These are phyloP conservation scores for Microsporum canis DNA, from an alignment of 2,329 filamentous ascomycete species.

Conservation along the genomic window DNA sequence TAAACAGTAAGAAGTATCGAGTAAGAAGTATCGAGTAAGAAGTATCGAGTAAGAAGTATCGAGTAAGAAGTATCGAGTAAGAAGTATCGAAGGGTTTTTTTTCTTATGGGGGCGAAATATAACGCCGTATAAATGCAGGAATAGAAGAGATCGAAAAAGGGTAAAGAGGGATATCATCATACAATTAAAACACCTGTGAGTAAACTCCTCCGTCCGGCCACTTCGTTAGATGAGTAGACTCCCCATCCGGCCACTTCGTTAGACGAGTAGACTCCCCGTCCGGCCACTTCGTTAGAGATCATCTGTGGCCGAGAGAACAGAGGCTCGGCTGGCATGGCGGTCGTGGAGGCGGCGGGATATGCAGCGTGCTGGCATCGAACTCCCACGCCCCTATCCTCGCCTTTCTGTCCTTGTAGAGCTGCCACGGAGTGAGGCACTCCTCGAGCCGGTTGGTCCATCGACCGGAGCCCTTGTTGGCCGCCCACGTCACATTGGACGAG, in stretches of 20 bases:
- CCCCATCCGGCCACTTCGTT: background rate
- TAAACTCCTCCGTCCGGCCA: too few relatives aligned
- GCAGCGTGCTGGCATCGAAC: constrained; percentile 27
- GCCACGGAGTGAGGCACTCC: constrained; percentile 30
- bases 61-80: background rate
- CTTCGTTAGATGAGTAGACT: too few relatives aligned
- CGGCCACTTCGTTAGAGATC: background rate
- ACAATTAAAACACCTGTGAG: background rate
- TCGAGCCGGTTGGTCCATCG: constrained; percentile 27
- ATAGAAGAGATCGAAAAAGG: background rate
- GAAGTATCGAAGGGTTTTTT: background rate
- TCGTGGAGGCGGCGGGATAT: constrained; percentile 18
- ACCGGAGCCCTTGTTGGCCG: constrained; percentile 30
- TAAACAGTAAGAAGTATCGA: background rate
- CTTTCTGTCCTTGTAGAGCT: constrained; percentile 22
- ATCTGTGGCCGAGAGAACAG: background rate
- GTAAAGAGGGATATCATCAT: background rate
- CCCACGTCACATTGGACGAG: constrained; percentile 30
- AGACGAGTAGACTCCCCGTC: background rate
- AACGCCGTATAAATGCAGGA: background rate
- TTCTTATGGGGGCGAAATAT: background rate
- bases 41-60: background rate
- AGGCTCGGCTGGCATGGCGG: background rate
- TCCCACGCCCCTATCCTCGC: constrained; percentile 25
- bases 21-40: background rate